These are phyloP conservation scores for Saccharomycopsis phalli DNA, from an alignment of 1,139 yeast genomes.

Conservation along the genomic window DNA sequence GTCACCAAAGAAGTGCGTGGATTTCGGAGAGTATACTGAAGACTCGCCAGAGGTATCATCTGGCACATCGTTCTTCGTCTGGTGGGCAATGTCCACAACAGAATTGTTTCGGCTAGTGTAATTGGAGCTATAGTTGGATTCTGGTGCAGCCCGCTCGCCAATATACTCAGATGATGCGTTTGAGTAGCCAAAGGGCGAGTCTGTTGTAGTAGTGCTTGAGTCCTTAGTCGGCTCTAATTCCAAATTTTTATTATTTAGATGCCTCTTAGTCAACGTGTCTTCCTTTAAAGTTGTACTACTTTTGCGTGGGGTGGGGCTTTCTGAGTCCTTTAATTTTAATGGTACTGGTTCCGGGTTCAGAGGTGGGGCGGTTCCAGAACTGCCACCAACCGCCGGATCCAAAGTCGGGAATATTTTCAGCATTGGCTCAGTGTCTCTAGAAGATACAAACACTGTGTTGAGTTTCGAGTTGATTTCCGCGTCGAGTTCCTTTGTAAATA, in stretches of 20 bases:
- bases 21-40: constrained; percentile 18
- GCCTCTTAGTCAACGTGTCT: not conserved
- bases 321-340: not conserved
- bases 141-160: not conserved
- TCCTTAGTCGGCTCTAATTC: not conserved
- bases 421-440: not conserved
- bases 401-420: constrained; percentile 11
- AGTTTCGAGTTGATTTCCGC: constrained; percentile 14
- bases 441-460: constrained; percentile 7
- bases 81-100: constrained; percentile 4
- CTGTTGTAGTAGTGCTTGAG: not conserved
- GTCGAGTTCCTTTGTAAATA: constrained; percentile 14
- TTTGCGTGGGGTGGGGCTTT: not conserved
- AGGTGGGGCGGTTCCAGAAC: not conserved
- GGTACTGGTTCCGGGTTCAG: not conserved
- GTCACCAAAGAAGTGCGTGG: not conserved
- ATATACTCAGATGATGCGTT: constrained; percentile 17
- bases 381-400: constrained; percentile 8
- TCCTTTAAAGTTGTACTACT: not conserved
- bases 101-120: constrained; percentile 15
- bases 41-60: constrained; percentile 12
- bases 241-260: too few species aligned
- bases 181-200: constrained; percentile 2
- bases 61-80: not conserved
- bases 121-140: constrained; percentile 16